Conservation (phyloP, 2,329 filamentous ascomycete species). For the Exophiala lecanii-corni region DNA sequence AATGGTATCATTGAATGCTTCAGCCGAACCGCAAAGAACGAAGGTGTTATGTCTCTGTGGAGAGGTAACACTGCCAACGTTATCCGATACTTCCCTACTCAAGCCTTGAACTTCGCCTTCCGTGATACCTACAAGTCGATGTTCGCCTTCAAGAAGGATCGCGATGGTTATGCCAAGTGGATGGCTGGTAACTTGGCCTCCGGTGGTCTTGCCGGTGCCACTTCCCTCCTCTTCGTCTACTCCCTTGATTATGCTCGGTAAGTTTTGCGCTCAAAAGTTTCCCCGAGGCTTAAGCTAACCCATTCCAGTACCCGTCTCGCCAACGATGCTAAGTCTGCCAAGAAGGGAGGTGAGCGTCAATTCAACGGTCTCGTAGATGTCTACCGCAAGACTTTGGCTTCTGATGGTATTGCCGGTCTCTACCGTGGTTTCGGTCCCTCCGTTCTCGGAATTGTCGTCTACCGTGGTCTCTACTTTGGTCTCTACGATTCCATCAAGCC, state of each 20-base stretch:
- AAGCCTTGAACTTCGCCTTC: slow-evolving; percentile 99
- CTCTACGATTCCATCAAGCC: slow-evolving; percentile 99
- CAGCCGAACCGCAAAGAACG: slow-evolving; percentile 78
- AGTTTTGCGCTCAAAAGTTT: not conserved
- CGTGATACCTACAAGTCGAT: slow-evolving; percentile 99
- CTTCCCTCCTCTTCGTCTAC: slow-evolving; percentile 99
- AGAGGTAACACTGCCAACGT: slow-evolving; percentile 99
- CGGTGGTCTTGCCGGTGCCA: slow-evolving; percentile 99
- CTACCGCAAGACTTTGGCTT: slow-evolving; percentile 99
- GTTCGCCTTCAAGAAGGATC: slow-evolving; percentile 99
- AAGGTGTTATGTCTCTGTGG: slow-evolving; percentile 96
- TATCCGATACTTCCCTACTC: slow-evolving; percentile 99
- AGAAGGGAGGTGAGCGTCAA: slow-evolving; percentile 87
- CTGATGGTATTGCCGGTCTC: slow-evolving; percentile 98
- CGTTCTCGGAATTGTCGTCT: slow-evolving; percentile 97
- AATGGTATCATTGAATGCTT: slow-evolving; percentile 93
- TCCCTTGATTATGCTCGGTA: slow-evolving; percentile 92
- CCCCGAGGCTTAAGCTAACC: slow-evolving; percentile 4
- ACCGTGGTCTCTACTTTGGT: slow-evolving; percentile 99
- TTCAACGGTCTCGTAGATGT: slow-evolving; percentile 99
- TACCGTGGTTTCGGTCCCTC: slow-evolving; percentile 99
- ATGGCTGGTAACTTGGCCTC: slow-evolving; percentile 99
- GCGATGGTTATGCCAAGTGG: slow-evolving; percentile 97
- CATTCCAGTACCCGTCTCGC: slow-evolving; percentile 84
- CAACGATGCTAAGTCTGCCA: slow-evolving; percentile 99